phyloP scores from a whole-genome alignment of 1,284 basidiomycete species.

The Erythrobasidium hasegawianum region DNA sequence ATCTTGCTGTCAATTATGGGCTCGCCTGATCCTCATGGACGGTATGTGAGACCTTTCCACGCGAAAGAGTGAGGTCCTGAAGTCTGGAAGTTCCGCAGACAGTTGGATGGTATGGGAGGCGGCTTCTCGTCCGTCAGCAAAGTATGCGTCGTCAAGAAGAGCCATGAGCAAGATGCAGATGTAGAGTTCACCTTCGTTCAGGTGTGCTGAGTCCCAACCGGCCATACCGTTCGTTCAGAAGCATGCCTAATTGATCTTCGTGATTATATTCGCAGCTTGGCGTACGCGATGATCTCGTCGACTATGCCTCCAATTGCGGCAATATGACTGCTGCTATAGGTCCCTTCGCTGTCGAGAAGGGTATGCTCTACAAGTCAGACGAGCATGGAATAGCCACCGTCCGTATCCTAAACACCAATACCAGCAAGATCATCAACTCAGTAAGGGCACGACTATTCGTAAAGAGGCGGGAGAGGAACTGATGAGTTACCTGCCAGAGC shows the following conservation, averaged over 20 bases:
- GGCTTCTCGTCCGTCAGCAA: constrained; percentile 75
- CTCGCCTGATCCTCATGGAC: constrained; percentile 65
- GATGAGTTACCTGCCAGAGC: not conserved
- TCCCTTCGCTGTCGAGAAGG: constrained; percentile 45
- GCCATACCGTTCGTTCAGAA: not conserved
- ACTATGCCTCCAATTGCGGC: constrained; percentile 54
- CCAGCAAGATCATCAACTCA: constrained; percentile 62
- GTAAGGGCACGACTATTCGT: constrained; percentile 57
- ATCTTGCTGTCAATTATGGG: constrained; percentile 77
- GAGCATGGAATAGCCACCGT: constrained; percentile 18
- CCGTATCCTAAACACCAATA: constrained; percentile 52
- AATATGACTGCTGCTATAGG: constrained; percentile 46
- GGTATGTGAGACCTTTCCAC: not conserved
- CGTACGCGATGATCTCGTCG: constrained; percentile 59
- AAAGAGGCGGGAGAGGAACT: not conserved
- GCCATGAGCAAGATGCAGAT: constrained; percentile 52
- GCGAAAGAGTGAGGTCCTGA: not conserved
- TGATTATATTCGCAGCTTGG: constrained; percentile 39
- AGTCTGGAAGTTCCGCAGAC: constrained; percentile 55
- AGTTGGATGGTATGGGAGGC: constrained; percentile 70
- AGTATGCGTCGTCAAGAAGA: constrained; percentile 64
- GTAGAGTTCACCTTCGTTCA: constrained; percentile 65
- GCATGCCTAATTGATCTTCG: not conserved
- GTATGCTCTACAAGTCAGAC: not conserved
- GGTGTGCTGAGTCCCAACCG: constrained; percentile 46